A percentile compares a stretch with the other conserved stretches of the same genome.
Conservation (phyloP, 2,329 filamentous ascomycete species). For the Ceratocystiopsis brevicomis region DNA sequence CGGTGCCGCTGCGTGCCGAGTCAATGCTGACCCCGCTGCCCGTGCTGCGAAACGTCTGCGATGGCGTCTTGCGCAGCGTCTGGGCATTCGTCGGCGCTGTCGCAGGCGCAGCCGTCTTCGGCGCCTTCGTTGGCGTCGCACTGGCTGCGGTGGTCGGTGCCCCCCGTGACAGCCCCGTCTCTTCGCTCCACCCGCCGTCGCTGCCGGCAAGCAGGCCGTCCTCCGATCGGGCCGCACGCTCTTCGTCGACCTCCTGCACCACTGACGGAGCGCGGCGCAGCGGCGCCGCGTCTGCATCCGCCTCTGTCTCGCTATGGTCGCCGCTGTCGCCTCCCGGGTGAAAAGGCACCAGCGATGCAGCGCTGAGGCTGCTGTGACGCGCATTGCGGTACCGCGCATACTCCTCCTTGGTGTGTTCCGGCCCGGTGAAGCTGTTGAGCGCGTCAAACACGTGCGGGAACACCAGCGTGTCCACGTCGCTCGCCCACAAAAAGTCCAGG, state of each 20-base stretch:
- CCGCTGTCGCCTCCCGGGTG: no score
- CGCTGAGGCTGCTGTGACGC: conserved; percentile 28
- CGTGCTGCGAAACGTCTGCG: conserved; percentile 13
- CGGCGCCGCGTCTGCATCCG: no score
- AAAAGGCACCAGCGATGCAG: conserved; percentile 5
- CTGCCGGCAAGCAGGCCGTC: neutral
- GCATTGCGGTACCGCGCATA: conserved; percentile 37
- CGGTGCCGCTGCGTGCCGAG: conserved; percentile 10
- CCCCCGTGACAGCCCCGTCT: no score
- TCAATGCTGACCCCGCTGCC: conserved; percentile 17
- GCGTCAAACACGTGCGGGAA: conserved; percentile 87
- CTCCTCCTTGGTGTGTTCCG: conserved; percentile 39
- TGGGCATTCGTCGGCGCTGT: neutral
- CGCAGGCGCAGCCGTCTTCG: neutral
- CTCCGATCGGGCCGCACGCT: neutral
- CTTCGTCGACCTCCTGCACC: no score
- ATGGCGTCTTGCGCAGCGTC: conserved; percentile 1
- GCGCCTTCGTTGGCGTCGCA: no score
- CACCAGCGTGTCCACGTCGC: conserved; percentile 64
- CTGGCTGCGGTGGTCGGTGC: neutral
- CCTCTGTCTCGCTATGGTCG: no score
- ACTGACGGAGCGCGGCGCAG: no score
- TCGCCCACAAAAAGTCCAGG: conserved; percentile 87
- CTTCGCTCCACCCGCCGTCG: neutral
- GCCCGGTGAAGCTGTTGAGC: conserved; percentile 48